Evolutionary conservation across 306 rosid species (phyloP), one percentile per base, ranked within the genome.

Genomic region (Trifolium subterraneum): DNA sequence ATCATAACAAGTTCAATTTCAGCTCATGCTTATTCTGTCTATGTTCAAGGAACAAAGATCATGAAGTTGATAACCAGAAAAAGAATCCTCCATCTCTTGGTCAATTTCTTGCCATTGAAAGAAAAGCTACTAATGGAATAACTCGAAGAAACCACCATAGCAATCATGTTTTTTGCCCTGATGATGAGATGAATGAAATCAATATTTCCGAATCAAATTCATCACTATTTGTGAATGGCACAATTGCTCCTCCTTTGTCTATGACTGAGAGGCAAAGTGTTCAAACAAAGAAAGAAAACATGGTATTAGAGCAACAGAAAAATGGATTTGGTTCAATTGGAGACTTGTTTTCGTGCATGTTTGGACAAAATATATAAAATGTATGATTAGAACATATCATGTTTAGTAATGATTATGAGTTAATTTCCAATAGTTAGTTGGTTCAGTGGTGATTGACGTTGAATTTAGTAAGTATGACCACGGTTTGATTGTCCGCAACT

Each of bases 41-140:
- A 14, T 14, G 82, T 35, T 72, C 56, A 52, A 72, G 62, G 38
- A 47, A 9, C 31, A 70, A 10, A 35, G 16, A 47, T 22, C 1
- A 0, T 22, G 59, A 81, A n/a, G 39, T 5, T 59, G 44, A 79
- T 13, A 54, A 29, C 31, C 16, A 70, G 2, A 74, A 81, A 8
- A 7, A 29, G 2, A 63, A 52, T 52, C 59, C 29, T 1, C 74
- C 65, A 23, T 78, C 86, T 8, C 77, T 82, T 18, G 80, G 44
- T 29, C 73, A 78, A 52, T 78, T 73, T 73, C 82, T 78, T 59
- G 82, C 50, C n/a, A 14, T 13, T 44, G 50, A 44, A 44, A 44
- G 50, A 44, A 44, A 7, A 13, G 7, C 5, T 44, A 5, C 50
- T 44, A 44, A 44, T 44, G 50, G 50, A 44, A 44, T 27, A 27